phyloP scores from a whole-genome alignment of 2,329 filamentous ascomycete species.

The Chaetomiaceae sp. region DNA sequence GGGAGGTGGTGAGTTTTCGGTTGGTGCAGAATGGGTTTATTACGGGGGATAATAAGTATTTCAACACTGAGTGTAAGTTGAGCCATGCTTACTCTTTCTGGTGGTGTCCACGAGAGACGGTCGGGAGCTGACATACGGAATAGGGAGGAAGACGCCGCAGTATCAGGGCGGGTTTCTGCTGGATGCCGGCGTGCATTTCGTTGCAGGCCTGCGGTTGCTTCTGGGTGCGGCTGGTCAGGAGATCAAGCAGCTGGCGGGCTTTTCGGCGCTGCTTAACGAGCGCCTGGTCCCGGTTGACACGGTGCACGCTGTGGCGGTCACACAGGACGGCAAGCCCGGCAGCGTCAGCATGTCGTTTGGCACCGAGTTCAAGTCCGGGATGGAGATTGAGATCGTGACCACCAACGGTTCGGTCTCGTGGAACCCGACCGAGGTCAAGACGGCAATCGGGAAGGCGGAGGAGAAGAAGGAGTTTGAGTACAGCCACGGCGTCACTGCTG shows the following conservation, averaged over 20 bases:
- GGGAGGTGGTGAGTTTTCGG: conserved; percentile 31
- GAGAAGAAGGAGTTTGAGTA: conserved; percentile 19
- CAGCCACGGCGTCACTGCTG: conserved; percentile 25
- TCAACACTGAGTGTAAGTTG: conserved; percentile 39
- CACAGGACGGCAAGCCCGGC: conserved; percentile 24
- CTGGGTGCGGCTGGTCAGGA: conserved; percentile 42
- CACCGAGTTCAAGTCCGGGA: conserved; percentile 27
- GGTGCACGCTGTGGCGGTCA: conserved; percentile 46
- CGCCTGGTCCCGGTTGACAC: conserved; percentile 62
- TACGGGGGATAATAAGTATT: conserved; percentile 39
- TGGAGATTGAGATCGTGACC: conserved; percentile 26
- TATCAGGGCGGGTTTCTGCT: conserved; percentile 73
- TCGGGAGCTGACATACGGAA: background rate
- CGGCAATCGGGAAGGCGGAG: conserved; percentile 14
- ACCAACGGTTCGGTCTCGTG: conserved; percentile 27
- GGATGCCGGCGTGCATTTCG: conserved; percentile 68
- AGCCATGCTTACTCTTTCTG: background rate
- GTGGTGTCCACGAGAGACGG: background rate
- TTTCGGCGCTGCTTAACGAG: conserved; percentile 47
- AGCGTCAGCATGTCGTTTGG: conserved; percentile 27
- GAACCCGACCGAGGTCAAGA: conserved; percentile 21
- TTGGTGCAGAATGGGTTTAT: conserved; percentile 41
- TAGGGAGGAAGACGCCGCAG: conserved; percentile 59
- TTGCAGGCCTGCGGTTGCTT: conserved; percentile 56
- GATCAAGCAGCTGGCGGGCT: conserved; percentile 45